Evolutionary conservation across 1,139 yeast genomes (phyloP).

Genomic region (Lodderomyces margitis): DNA sequence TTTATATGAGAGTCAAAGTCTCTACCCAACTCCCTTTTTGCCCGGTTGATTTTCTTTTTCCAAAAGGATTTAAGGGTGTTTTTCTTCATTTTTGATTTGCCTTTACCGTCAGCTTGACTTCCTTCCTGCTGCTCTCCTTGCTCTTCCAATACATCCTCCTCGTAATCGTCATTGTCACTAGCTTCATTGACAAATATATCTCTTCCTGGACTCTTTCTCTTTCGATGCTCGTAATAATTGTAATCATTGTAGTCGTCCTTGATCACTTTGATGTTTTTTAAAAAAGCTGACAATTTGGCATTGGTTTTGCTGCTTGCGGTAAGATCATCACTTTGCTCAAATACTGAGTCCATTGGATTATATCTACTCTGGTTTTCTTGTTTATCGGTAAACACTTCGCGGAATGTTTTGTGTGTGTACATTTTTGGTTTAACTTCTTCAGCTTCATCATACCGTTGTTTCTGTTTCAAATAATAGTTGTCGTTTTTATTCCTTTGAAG

Average conservation of each 20-base stretch:
- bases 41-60: slow-evolving; percentile 25
- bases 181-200: slow-evolving; percentile 13
- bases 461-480: slow-evolving; percentile 41
- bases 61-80: slow-evolving; percentile 27
- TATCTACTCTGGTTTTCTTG: slow-evolving; percentile 31
- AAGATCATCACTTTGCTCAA: slow-evolving; percentile 34
- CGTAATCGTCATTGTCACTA: slow-evolving; percentile 21
- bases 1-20: slow-evolving; percentile 26
- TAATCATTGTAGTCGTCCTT: slow-evolving; percentile 35
- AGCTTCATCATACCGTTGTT: slow-evolving; percentile 35
- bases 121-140: not conserved
- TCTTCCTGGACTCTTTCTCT: slow-evolving; percentile 9
- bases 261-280: slow-evolving; percentile 27
- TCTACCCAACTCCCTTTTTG: slow-evolving; percentile 32
- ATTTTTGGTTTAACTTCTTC: slow-evolving; percentile 32
- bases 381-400: slow-evolving; percentile 37
- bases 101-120: not conserved
- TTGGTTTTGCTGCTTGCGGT: slow-evolving; percentile 15
- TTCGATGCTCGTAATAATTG: slow-evolving; percentile 34
- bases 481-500: slow-evolving; percentile 15
- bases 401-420: slow-evolving; percentile 43
- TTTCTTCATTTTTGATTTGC: slow-evolving; percentile 9
- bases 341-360: slow-evolving; percentile 45
- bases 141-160: slow-evolving; percentile 13
- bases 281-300: slow-evolving; percentile 16